Evolutionary conservation across 2,329 filamentous ascomycete genomes (phyloP), one percentile per base, ranked within the genome.

Genomic region (Colletotrichum destructivum): DNA sequence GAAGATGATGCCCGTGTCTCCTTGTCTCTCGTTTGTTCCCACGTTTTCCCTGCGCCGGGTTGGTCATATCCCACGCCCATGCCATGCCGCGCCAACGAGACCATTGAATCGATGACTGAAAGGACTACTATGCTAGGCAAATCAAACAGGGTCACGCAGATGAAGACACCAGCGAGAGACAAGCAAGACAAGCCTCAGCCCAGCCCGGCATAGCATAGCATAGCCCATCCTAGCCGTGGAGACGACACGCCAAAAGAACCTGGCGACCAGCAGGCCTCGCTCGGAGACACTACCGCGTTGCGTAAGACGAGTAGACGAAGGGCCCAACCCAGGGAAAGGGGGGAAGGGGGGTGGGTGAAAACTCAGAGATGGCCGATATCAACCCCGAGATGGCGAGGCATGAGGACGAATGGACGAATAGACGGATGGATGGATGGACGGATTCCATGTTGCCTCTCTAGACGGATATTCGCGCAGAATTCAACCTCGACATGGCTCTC

Each of bases 211-310:
- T 26, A 26, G 26, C 26, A 26, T 26, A 26, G 4, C 26, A 26
- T 26, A 26, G 26, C 26, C 26, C 26, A 26, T 3, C 26, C 26
- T 4, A 4, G 26, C 26, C 26, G 57, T 71, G 63, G 68, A 31
- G 57, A 67, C 56, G 15, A 15, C 42, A 44, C 26, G 26, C 26
- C 26, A 26, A 23, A 51, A 55, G 21, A 38, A 23, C 23, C 63
- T 59, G 26, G 26, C 26, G 26, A 26, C 26, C 26, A 38, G 44
- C 57, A 71, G 52, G 16, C 49, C 35, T 35, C 0, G 13, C 21
- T 68, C 57, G 64, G 52, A 40, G 51, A 38, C 57, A 38, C 18
- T 57, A 31, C 64, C 46, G 16, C 18, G 60, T 71, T 68, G 57
- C 15, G 69, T 52, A 35, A 66, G 21, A 15, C 12, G 16, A n/a